Evolutionary conservation across 2,329 filamentous ascomycete species (phyloP), one percentile per base, ranked within the genome.

Genomic region (Chaetomiaceae sp.): DNA sequence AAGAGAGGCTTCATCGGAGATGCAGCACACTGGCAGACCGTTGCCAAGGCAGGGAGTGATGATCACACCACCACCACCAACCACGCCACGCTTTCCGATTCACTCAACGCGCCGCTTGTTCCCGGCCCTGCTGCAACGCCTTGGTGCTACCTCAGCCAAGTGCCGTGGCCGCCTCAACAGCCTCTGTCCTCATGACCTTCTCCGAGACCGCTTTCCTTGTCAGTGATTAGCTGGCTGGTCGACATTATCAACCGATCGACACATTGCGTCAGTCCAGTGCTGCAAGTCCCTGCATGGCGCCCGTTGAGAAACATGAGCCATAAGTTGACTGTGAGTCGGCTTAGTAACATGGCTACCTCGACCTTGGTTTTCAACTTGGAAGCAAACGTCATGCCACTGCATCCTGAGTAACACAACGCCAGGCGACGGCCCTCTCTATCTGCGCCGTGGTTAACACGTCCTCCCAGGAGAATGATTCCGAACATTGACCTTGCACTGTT

Each of bases 161-260:
- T 56, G 50, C 53, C 56, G n/a, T n/a, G n/a, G 56, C 33, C 9
- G 12, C 39, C 22, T n/a, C 12, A 46, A 22, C 29, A 9, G n/a
- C 22, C 22, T 29, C 44, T 47, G 50, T 47, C 37, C 53, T 58
- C 56, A 58, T 56, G 56, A 54, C 51, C 56, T 12, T 47, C 17
- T 40, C 20, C 17, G 12, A 20, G 22, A 42, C 37, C 34, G 4
- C 15, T 23, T 15, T 43, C n/a, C 37, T 47, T 29, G 15, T 12
- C 37, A 25, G 27, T 42, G 23, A 49, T 48, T 39, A 25, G 42
- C 37, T 19, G 29, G 11, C 43, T 37, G n/a, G n/a, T n/a, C n/a
- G 38, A 48, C 23, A 39, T 38, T 33, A 54, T 23, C 45, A 39
- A 20, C 37, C 33, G 46, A 45, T 39, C 38, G 45, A 45, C n/a